Evolutionary conservation across 257 asterid genomes (phyloP), one percentile per base, ranked within the genome.

Genomic region (Gentiana straminea): DNA sequence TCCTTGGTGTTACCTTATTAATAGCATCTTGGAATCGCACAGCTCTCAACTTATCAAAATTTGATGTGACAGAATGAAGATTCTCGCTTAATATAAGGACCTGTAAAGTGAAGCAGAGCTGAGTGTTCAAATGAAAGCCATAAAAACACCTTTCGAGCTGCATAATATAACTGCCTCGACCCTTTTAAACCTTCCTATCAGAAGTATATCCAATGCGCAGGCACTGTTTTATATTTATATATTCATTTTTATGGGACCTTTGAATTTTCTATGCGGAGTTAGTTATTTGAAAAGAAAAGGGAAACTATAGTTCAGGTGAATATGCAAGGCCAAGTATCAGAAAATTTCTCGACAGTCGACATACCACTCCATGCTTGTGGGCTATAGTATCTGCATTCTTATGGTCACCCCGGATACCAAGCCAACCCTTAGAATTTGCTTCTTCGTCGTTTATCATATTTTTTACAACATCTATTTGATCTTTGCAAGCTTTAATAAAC

Each of bases 331-430:
- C 12, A 51, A 54, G 55, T 32, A 67, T 45, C 44, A 41, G 68
- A 46, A 44, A 8, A 46, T 43, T 13, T 2, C 1, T 10, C 7
- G 35, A 55, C 54, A 35, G 11, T 35, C 35, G 35, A 45, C 77
- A 44, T 79, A 90, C 98, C 92, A 87, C 92, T 68, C 96, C 98
- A 74, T 83, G 95, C 59, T 87, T 91, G 83, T 91, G 96, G 35
- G 98, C 98, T 68, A 75, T 67, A 55, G 95, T 81, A 72, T 87
- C 96, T 48, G 84, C 81, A 79, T 83, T 84, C 60, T 37, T 64
- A 63, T 69, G 75, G 70, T 65, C 86, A 62, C 71, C 75, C 78
- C 77, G 80, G 60, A 77, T 66, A 39, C 90, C 93, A 64, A 83
- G 91, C 96, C 98, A 91, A 55, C 98, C 81, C 77, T 72, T 91